These are phyloP conservation scores for Pyricularia pennisetigena DNA, from an alignment of 2,329 filamentous ascomycete species.

Conservation along the genomic window DNA sequence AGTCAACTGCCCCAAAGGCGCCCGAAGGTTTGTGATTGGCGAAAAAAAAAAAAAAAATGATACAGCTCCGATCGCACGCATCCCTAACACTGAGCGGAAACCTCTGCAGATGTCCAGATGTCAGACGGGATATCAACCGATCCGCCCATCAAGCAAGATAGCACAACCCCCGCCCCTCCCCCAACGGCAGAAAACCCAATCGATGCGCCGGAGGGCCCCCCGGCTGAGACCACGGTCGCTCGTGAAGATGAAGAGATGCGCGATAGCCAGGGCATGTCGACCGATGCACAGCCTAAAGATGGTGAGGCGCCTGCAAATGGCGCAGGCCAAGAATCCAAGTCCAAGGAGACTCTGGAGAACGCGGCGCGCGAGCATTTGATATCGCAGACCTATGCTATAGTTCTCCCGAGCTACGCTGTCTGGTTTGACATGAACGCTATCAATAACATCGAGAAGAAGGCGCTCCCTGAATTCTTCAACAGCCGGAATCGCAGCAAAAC, in stretches of 20 bases:
- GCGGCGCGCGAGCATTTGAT: conserved; percentile 87
- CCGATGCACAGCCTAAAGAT: conserved; percentile 30
- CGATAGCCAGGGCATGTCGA: conserved; percentile 5
- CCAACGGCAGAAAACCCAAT: conserved; percentile 51
- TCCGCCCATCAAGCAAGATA: conserved; percentile 49
- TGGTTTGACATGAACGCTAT: conserved; percentile 99
- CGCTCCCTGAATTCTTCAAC: conserved; percentile 97
- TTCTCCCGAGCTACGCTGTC: conserved; percentile 92
- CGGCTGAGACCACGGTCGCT: conserved; percentile 48
- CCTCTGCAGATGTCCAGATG: conserved; percentile 51
- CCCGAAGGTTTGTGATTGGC: conserved; percentile 30
- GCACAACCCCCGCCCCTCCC: conserved; percentile 45
- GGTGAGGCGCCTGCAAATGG: conserved; percentile 31
- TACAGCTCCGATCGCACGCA: not conserved
- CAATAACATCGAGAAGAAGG: conserved; percentile 86
- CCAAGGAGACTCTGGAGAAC: conserved; percentile 73
- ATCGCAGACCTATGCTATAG: conserved; percentile 88
- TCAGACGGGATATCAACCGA: conserved; percentile 37
- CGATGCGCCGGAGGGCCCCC: conserved; percentile 57
- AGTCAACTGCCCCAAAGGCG: conserved; percentile 15
- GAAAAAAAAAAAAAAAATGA: no score
- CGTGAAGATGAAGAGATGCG: conserved; percentile 76
- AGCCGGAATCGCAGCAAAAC: conserved; percentile 97
- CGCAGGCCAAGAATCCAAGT: conserved; percentile 46
- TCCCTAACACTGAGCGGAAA: conserved; percentile 3